phyloP scores from a whole-genome alignment of 352 stramenopile genomes.

The Phytophthora tubulina region DNA sequence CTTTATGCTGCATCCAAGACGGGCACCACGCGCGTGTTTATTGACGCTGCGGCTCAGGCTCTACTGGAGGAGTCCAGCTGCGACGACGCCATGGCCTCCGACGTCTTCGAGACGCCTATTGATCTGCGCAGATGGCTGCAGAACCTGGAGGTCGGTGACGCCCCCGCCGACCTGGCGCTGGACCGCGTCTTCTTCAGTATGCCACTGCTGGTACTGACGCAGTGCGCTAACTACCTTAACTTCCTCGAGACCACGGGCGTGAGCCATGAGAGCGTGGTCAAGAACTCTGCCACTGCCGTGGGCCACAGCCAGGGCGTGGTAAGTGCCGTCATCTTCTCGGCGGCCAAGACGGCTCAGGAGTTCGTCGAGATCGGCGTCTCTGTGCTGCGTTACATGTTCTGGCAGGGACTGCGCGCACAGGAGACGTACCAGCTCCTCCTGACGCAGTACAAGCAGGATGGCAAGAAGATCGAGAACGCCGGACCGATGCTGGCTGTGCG shows the following conservation, averaged over 20 bases:
- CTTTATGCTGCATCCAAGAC: background rate
- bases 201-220: slow-evolving; percentile 78
- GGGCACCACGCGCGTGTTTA: background rate
- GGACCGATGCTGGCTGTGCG: slow-evolving; percentile 79
- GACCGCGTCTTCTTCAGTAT: slow-evolving; percentile 78
- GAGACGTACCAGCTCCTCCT: slow-evolving; percentile 53
- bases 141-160: background rate
- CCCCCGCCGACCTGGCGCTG: background rate
- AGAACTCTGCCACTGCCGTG: slow-evolving; percentile 50
- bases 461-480: slow-evolving; percentile 42
- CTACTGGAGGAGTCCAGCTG: background rate
- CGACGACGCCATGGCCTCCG: background rate
- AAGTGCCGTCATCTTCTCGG: slow-evolving; percentile 70
- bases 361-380: slow-evolving; percentile 57
- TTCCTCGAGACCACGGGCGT: slow-evolving; percentile 65
- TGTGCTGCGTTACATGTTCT: slow-evolving; percentile 86
- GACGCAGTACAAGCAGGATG: slow-evolving; percentile 41
- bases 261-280: slow-evolving; percentile 70
- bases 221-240: slow-evolving; percentile 80
- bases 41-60: background rate
- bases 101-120: background rate
- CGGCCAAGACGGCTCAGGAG: slow-evolving; percentile 60
- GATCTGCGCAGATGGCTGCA: background rate
- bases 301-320: slow-evolving; percentile 88
- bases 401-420: slow-evolving; percentile 79